A percentile compares a stretch with the other conserved stretches of the same genome.
These are phyloP conservation scores for Cutaneotrichosporon dermatis DNA, from an alignment of 1,284 basidiomycete species.

Conservation along the genomic window DNA sequence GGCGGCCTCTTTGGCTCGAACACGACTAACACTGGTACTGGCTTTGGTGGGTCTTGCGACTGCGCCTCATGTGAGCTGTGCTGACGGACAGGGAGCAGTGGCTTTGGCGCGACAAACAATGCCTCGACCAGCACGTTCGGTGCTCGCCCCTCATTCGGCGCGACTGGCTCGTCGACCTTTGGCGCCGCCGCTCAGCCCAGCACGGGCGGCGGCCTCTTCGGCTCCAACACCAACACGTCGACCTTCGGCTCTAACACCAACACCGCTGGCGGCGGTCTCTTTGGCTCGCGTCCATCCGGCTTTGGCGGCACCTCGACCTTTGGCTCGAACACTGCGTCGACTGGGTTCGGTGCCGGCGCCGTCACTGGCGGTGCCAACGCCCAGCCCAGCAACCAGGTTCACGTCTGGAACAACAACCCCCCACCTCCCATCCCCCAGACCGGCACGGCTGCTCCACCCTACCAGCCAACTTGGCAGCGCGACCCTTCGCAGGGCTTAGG, in stretches of 20 bases:
- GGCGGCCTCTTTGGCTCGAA: conserved; percentile 49
- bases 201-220: conserved; percentile 52
- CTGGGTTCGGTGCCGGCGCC: conserved; percentile 20
- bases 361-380: not conserved
- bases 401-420: conserved; percentile 25
- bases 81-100: conserved; percentile 4
- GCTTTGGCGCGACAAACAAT: conserved; percentile 8
- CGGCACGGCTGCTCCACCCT: conserved; percentile 38
- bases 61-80: not conserved
- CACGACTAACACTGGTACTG: conserved; percentile 19
- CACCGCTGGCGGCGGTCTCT: conserved; percentile 25
- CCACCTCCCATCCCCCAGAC: conserved; percentile 31
- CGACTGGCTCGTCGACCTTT: conserved; percentile 41
- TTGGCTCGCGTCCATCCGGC: conserved; percentile 23
- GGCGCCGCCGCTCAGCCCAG: conserved; percentile 47
- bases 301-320: conserved; percentile 26
- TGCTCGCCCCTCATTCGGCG: conserved; percentile 38
- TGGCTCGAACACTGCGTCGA: conserved; percentile 17
- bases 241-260: conserved; percentile 26
- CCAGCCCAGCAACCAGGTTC: conserved; percentile 24
- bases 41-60: conserved; percentile 26
- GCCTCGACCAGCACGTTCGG: conserved; percentile 32
- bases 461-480: conserved; percentile 44
- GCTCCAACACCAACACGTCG: conserved; percentile 12
- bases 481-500: conserved; percentile 23